phyloP scores from a whole-genome alignment of 2,329 filamentous ascomycete genomes.

The Metarhizium rileyi region DNA sequence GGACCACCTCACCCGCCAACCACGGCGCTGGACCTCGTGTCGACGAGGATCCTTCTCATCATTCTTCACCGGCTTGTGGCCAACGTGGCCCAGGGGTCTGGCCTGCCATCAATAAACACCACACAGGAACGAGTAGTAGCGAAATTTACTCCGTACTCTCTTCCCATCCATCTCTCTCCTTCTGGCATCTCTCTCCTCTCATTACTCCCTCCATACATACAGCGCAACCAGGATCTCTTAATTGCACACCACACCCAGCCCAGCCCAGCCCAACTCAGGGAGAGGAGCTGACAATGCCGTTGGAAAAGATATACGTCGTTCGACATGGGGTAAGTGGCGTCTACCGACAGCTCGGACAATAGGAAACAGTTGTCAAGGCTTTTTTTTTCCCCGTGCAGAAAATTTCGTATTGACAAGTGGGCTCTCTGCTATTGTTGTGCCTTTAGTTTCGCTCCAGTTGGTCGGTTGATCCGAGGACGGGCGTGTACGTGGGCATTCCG shows the following conservation, averaged over 20 bases:
- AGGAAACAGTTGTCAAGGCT: slow-evolving; percentile 7
- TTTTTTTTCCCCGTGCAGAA: slow-evolving; percentile 2
- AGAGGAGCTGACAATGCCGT: slow-evolving; percentile 37
- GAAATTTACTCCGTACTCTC: not conserved
- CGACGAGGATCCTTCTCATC: not conserved
- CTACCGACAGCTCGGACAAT: slow-evolving; percentile 5
- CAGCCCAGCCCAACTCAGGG: not conserved
- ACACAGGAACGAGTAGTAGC: not conserved
- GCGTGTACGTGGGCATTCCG: slow-evolving; percentile 63
- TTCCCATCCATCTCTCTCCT: not conserved
- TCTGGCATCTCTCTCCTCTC: not conserved
- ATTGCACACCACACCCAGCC: not conserved
- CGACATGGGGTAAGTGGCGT: slow-evolving; percentile 60
- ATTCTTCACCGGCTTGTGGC: not conserved
- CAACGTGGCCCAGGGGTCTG: not conserved
- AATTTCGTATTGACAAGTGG: slow-evolving; percentile 8
- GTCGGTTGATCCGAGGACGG: slow-evolving; percentile 72
- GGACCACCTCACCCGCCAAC: not conserved
- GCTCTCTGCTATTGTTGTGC: slow-evolving; percentile 8
- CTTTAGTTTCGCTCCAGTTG: slow-evolving; percentile 80
- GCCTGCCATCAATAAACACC: not conserved
- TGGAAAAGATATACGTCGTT: slow-evolving; percentile 64
- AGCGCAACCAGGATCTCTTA: not conserved
- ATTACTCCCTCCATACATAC: not conserved
- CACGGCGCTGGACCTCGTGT: not conserved